These are phyloP conservation scores for Talaromyces borbonicus DNA, from an alignment of 495 filamentous ascomycete species.

Conservation along the genomic window DNA sequence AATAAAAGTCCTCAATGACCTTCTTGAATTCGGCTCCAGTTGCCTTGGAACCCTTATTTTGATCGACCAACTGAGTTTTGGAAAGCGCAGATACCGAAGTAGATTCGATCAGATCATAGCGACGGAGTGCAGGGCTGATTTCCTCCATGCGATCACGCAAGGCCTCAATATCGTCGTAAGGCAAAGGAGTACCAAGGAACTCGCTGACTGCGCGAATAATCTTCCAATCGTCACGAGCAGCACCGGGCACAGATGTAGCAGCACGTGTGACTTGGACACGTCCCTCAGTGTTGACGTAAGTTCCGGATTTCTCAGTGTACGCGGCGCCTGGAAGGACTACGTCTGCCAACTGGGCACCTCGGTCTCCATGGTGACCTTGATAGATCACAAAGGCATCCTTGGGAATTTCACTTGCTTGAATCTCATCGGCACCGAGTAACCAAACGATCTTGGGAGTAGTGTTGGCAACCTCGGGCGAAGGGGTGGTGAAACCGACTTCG, in stretches of 20 bases:
- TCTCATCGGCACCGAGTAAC: constrained; percentile 93
- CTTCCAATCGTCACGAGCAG: constrained; percentile 94
- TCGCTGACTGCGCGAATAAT: constrained; percentile 87
- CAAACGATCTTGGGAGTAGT: constrained; percentile 89
- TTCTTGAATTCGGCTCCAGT: constrained; percentile 61
- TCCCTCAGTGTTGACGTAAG: constrained; percentile 95
- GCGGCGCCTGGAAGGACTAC: constrained; percentile 88
- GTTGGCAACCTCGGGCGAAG: constrained; percentile 64
- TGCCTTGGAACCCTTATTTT: constrained; percentile 75
- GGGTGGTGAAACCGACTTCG: constrained; percentile 86
- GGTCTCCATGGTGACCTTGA: constrained; percentile 95
- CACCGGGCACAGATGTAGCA: constrained; percentile 76
- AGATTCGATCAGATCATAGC: constrained; percentile 84
- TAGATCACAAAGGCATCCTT: constrained; percentile 95
- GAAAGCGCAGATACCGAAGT: constrained; percentile 58
- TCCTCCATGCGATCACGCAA: constrained; percentile 90
- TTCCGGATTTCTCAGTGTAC: constrained; percentile 95
- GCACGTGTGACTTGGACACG: constrained; percentile 86
- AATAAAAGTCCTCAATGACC: constrained; percentile 91
- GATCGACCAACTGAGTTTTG: constrained; percentile 89
- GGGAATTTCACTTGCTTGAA: constrained; percentile 68
- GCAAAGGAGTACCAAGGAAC: constrained; percentile 76
- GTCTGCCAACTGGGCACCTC: constrained; percentile 84
- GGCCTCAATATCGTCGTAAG: constrained; percentile 83
- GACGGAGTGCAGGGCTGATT: constrained; percentile 77